Evolutionary conservation across 2,329 filamentous ascomycete species (phyloP).

Genomic region (Leptographium wingfieldii): DNA sequence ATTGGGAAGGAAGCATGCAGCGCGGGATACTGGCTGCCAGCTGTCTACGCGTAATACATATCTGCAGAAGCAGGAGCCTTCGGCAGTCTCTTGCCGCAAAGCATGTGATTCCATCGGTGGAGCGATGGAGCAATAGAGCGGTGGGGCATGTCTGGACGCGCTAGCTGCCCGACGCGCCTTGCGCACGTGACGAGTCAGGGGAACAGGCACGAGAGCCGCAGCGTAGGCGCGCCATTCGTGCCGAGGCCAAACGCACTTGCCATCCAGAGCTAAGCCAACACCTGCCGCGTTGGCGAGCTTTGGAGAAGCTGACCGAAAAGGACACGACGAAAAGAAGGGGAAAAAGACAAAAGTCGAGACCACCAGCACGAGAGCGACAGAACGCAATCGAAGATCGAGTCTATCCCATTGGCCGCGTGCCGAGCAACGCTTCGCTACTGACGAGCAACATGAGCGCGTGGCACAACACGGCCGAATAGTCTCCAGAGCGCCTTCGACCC

Average conservation of each 20-base stretch:
- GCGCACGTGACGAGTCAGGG: no score
- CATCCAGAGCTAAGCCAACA: background rate
- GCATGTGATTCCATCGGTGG: background rate
- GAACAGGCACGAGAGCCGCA: no score
- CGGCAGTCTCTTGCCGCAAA: background rate
- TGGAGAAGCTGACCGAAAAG: background rate
- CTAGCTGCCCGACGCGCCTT: no score
- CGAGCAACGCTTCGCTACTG: background rate
- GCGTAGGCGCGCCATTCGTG: no score
- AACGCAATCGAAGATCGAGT: background rate
- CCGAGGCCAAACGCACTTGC: background rate
- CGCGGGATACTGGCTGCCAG: no score
- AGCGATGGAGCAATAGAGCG: no score
- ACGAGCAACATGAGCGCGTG: background rate
- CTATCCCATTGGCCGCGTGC: background rate
- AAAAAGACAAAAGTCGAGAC: background rate
- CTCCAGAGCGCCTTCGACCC: background rate
- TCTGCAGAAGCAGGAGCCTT: no score
- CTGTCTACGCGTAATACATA: no score
- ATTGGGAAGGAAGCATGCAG: background rate
- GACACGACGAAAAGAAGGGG: background rate
- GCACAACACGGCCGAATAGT: background rate
- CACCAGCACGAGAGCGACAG: background rate
- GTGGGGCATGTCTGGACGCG: no score
- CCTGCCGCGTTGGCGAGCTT: background rate